phyloP scores from a whole-genome alignment of 1,139 yeast genomes.

The Citeromyces siamensis region DNA sequence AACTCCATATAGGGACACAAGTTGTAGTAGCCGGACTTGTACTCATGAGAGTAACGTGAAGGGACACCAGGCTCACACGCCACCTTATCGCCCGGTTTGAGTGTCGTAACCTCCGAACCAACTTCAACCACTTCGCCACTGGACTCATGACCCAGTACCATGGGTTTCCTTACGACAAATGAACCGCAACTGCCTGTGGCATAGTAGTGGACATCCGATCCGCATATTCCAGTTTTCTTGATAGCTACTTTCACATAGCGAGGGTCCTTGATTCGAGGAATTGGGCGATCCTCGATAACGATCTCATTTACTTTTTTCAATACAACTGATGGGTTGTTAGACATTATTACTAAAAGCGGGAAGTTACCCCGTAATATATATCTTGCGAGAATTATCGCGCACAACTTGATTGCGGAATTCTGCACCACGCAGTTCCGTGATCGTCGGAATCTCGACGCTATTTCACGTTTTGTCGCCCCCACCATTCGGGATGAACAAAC shows the following conservation, averaged over 20 bases:
- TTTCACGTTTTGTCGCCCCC: too few species aligned
- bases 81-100: constrained; percentile 68
- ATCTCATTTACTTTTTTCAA: constrained; percentile 54
- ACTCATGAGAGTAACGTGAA: constrained; percentile 60
- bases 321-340: constrained; percentile 54
- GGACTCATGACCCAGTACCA: constrained; percentile 72
- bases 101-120: constrained; percentile 44
- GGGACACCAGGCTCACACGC: constrained; percentile 82
- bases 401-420: too few species aligned
- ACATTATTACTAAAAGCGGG: too few species aligned
- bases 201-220: constrained; percentile 78
- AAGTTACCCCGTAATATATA: too few species aligned
- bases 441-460: too few species aligned
- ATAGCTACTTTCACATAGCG: constrained; percentile 67
- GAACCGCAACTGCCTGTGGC: constrained; percentile 72
- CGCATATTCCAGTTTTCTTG: constrained; percentile 78
- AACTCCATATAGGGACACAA: constrained; percentile 75
- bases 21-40: constrained; percentile 67
- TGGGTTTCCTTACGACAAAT: constrained; percentile 47
- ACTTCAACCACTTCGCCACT: constrained; percentile 60
- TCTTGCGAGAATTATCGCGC: too few species aligned
- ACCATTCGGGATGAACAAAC: too few species aligned
- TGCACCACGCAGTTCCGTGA: too few species aligned
- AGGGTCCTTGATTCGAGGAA: constrained; percentile 49
- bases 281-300: constrained; percentile 48